Percentiles rank a stretch among this genome's conserved stretches.
These are phyloP conservation scores for Aspergillus persii DNA, from an alignment of 2,329 filamentous ascomycete species.

Conservation along the genomic window DNA sequence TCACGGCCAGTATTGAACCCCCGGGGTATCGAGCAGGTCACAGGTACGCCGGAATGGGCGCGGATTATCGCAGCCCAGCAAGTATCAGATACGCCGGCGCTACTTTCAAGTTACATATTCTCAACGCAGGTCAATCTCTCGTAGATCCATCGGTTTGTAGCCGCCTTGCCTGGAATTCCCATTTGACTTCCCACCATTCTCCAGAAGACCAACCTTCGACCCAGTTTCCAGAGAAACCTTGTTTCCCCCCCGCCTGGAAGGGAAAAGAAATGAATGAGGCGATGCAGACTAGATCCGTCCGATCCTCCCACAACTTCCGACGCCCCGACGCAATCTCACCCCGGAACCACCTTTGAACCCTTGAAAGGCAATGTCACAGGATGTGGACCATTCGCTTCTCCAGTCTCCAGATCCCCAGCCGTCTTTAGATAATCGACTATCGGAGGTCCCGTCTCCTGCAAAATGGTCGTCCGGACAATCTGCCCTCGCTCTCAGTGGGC, in stretches of 20 bases:
- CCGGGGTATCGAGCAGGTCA: neutral
- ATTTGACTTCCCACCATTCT: neutral
- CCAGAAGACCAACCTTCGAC: neutral
- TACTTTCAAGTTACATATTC: neutral
- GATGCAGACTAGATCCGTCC: conserved; percentile 25
- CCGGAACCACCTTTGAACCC: conserved; percentile 16
- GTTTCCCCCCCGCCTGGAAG: conserved; percentile 4
- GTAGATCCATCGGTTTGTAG: neutral
- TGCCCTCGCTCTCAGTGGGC: conserved; percentile 9
- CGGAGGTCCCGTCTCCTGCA: conserved; percentile 20
- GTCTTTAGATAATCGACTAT: conserved; percentile 20
- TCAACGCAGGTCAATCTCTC: too few species aligned
- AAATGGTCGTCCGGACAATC: conserved; percentile 14
- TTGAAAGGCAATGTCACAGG: conserved; percentile 31
- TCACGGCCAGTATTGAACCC: too few species aligned
- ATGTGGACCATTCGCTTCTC: conserved; percentile 26
- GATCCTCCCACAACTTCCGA: conserved; percentile 21
- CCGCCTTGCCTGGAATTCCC: neutral
- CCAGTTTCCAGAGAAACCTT: conserved; percentile 6
- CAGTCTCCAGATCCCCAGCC: conserved; percentile 19
- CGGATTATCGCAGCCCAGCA: neutral
- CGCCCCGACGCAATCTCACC: conserved; percentile 19
- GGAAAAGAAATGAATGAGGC: conserved; percentile 21
- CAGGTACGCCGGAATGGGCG: neutral
- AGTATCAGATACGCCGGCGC: neutral